Conservation (phyloP, 164 flowering plant genomes). For the Malania oleifera region DNA sequence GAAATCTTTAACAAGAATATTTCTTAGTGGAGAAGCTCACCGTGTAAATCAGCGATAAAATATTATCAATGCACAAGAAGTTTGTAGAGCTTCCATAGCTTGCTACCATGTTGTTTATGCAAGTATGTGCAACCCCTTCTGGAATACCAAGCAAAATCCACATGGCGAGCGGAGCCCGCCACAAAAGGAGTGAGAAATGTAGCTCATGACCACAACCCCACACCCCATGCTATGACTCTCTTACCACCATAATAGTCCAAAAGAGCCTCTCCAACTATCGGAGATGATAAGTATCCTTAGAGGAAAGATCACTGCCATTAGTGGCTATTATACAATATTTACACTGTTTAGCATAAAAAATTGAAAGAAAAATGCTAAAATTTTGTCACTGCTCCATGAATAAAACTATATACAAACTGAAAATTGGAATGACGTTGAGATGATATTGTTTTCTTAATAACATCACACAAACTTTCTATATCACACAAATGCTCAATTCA, state of each 20-base stretch:
- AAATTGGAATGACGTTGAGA: no score
- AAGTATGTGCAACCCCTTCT: constrained; percentile 97
- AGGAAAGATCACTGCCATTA: constrained; percentile 90
- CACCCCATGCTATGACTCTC: constrained; percentile 92
- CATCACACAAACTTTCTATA: no score
- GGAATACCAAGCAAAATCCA: constrained; percentile 81
- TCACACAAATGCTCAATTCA: no score
- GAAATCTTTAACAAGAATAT: constrained; percentile 8
- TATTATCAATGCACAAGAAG: not conserved
- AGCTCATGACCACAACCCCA: constrained; percentile 84
- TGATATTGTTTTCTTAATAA: no score
- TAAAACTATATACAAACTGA: no score
- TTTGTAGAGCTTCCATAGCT: constrained; percentile 37
- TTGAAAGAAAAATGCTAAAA: no score
- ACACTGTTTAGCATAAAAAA: no score
- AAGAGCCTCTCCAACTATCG: constrained; percentile 84
- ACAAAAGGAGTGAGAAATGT: constrained; percentile 99
- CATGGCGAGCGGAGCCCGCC: constrained; percentile 67
- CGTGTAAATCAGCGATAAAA: not conserved
- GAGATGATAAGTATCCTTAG: constrained; percentile 92
- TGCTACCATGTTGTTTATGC: constrained; percentile 96
- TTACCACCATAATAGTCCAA: constrained; percentile 93
- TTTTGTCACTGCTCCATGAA: no score
- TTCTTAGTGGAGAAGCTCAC: not conserved
- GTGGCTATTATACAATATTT: constrained; percentile 14